Conservation (phyloP, 305 asterid genomes). For the Rubia balearica region DNA sequence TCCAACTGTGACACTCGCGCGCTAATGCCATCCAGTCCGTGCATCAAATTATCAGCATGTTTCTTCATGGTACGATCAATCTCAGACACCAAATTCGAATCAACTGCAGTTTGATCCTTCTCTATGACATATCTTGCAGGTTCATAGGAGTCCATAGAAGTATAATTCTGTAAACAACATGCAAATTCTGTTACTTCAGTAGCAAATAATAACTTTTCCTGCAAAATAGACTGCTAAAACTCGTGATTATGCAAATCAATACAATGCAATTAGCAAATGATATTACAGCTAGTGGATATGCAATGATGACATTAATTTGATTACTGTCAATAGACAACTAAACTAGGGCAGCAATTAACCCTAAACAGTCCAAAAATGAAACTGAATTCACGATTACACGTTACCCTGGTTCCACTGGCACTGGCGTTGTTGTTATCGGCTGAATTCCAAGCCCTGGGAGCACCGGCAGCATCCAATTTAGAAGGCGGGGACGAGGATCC, state of each 20-base stretch:
- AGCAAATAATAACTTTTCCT: background rate
- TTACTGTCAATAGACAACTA: background rate
- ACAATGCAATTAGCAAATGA: background rate
- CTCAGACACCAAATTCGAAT: constrained; percentile 52
- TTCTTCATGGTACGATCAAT: constrained; percentile 74
- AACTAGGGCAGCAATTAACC: background rate
- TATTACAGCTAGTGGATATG: background rate
- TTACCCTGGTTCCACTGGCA: constrained; percentile 51
- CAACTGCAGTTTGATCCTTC: constrained; percentile 32
- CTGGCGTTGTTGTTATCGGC: constrained; percentile 45
- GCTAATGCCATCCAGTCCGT: constrained; percentile 67
- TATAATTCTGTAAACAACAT: constrained; percentile 29
- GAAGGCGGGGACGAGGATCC: constrained; percentile 34
- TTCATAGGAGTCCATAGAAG: constrained; percentile 29
- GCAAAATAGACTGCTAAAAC: background rate
- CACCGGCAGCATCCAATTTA: constrained; percentile 38
- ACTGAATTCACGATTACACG: background rate
- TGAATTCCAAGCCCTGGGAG: constrained; percentile 64
- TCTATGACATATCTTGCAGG: constrained; percentile 32
- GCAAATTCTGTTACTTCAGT: background rate
- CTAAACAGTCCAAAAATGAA: background rate
- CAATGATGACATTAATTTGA: background rate
- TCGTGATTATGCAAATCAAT: background rate
- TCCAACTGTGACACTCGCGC: constrained; percentile 81
- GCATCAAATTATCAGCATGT: constrained; percentile 65